Evolutionary conservation across 768 basidiomycete genomes (phyloP), one percentile per base, ranked within the genome.

Genomic region (Candolleomyces aberdarensis): DNA sequence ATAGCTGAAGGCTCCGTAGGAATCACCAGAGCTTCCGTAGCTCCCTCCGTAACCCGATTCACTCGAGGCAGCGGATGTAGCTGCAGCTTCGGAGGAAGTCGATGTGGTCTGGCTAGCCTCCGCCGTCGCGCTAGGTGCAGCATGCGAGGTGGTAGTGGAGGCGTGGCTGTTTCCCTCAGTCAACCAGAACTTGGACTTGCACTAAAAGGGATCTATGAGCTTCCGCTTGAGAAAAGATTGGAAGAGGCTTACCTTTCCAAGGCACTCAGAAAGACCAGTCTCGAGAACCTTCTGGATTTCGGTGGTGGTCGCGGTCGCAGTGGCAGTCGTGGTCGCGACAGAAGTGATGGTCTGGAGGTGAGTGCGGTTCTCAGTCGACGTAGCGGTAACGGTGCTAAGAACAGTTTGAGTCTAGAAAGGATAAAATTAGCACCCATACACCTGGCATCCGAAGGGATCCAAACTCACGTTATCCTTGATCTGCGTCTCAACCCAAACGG

Each of bases 121-220:
- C 6, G 44, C 44, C 6, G 44, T 46, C 6, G 44, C 44, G 15
- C 44, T 39, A 17, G 52, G 29, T 14, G 52, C 26, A 39, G 52
- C 31, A 15, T 19, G 7, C 5, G 52, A 54, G 8, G 52, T 8
- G 32, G 52, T 5, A 5, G 52, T 40, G 14, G 29, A 11, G n/a
- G 49, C 20, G 19, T 19, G 58, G 50, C 36, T 51, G 57, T 29
- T 46, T 9, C 84, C 84, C 17, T 74, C 55, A 8, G 68, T 79
- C 68, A 88, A 71, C 60, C 76, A 77, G 78, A 81, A 87, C 60
- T 70, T 67, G 39, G 79, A 82, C 76, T 87, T 85, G 81, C 87
- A 88, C 81, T 84, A 62, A 1, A 56, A 62, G 40, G 40, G 36
- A 63, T 44, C 22, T 55, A 29, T 73, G 53, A 70, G 65, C 14